Conservation (phyloP, 768 basidiomycete genomes). For the Mycena amicta region DNA sequence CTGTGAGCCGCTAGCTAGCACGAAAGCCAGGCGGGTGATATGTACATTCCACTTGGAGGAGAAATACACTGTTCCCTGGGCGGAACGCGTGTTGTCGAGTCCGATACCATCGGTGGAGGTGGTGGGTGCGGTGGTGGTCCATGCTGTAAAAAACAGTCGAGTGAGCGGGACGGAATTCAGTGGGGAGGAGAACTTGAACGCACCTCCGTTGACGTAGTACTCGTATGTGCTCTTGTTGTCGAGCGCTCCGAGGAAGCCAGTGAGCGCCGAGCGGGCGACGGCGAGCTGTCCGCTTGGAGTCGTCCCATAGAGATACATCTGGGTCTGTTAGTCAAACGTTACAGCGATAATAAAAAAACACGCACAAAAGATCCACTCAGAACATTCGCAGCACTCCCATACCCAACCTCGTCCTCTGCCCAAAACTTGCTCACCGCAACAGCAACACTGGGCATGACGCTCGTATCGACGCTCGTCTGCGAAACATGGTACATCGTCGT, state of each 20-base stretch:
- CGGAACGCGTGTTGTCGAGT: slow-evolving; percentile 13
- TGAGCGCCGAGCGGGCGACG: background rate
- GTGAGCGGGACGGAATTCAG: background rate
- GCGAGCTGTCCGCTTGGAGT: background rate
- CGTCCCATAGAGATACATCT: background rate
- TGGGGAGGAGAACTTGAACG: too few species aligned
- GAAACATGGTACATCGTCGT: slow-evolving; percentile 15
- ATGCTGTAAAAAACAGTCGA: background rate
- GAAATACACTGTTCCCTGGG: slow-evolving; percentile 15
- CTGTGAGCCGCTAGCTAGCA: background rate
- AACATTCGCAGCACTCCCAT: slow-evolving; percentile 15
- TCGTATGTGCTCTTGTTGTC: slow-evolving; percentile 8
- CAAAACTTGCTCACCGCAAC: slow-evolving; percentile 10
- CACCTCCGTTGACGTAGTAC: slow-evolving; percentile 23
- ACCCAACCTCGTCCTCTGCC: slow-evolving; percentile 12
- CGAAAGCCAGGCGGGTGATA: background rate
- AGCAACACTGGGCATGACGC: slow-evolving; percentile 4
- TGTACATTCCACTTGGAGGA: slow-evolving; percentile 15
- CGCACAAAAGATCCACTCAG: slow-evolving; percentile 10
- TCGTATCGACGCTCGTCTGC: background rate
- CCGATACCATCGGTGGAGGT: background rate
- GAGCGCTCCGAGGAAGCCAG: slow-evolving; percentile 2
- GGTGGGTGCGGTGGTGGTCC: slow-evolving; percentile 8
- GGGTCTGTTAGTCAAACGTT: background rate
- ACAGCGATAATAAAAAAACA: background rate